These are phyloP conservation scores for Pezizomycotina sp. DNA, from an alignment of 2,329 filamentous ascomycete species.

Conservation along the genomic window DNA sequence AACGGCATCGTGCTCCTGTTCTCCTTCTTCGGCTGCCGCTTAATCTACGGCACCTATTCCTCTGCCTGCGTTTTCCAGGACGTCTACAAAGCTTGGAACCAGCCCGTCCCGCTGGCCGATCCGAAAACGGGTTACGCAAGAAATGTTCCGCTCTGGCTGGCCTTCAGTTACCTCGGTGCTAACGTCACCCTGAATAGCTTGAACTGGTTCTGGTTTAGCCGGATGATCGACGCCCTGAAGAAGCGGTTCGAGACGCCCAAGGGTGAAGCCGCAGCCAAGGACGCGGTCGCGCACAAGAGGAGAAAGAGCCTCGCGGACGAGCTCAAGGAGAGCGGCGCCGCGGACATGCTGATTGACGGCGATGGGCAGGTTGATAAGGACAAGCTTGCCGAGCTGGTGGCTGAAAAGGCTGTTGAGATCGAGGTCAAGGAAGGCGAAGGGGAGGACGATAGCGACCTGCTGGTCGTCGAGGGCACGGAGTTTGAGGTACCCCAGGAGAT, in stretches of 20 bases:
- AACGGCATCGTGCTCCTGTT: conserved; percentile 57
- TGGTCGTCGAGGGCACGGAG: too few species aligned
- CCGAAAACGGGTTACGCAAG: conserved; percentile 34
- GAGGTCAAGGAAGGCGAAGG: too few species aligned
- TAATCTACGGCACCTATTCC: conserved; percentile 62
- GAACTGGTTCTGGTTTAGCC: conserved; percentile 73
- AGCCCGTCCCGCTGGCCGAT: conserved; percentile 27
- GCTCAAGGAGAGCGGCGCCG: too few species aligned
- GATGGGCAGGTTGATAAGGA: too few species aligned
- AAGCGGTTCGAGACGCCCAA: conserved; percentile 50
- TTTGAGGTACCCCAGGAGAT: too few species aligned
- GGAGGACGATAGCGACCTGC: too few species aligned
- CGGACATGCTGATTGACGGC: too few species aligned
- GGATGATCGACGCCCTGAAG: conserved; percentile 66
- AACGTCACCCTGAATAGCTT: conserved; percentile 58
- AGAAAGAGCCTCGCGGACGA: too few species aligned
- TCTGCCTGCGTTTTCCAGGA: conserved; percentile 54
- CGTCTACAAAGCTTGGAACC: conserved; percentile 43
- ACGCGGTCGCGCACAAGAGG: too few species aligned
- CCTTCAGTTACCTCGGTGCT: conserved; percentile 47
- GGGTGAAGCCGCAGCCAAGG: too few species aligned
- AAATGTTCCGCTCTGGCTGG: conserved; percentile 53
- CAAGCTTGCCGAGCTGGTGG: too few species aligned
- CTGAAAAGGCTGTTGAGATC: too few species aligned
- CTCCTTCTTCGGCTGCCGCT: conserved; percentile 60